Evolutionary conservation across 495 filamentous ascomycete species (phyloP).

Genomic region (Letharia columbiana): DNA sequence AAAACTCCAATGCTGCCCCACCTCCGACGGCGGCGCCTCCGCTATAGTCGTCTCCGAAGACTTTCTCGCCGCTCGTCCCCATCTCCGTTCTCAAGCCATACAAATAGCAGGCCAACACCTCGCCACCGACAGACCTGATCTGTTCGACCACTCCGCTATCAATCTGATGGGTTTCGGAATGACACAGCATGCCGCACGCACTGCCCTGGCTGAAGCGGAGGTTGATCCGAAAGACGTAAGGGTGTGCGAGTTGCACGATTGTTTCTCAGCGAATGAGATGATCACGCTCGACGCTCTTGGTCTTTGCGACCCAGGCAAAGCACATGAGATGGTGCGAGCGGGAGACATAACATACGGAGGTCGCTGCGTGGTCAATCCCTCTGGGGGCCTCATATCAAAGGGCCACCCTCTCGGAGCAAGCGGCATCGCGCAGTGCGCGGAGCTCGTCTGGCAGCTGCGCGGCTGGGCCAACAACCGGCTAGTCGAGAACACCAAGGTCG

Average conservation of each 20-base stretch:
- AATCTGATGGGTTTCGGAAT: conserved; percentile 78
- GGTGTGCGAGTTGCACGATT: conserved; percentile 92
- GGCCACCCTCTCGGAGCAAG: conserved; percentile 92
- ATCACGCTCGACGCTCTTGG: conserved; percentile 80
- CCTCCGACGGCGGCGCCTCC: conserved; percentile 84
- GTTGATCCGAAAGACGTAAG: conserved; percentile 62
- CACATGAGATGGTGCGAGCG: conserved; percentile 80
- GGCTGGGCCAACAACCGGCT: conserved; percentile 92
- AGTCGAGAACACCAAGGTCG: conserved; percentile 56
- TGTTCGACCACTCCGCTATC: conserved; percentile 72
- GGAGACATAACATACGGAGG: conserved; percentile 93
- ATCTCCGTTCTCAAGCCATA: conserved; percentile 69
- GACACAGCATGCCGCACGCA: conserved; percentile 52
- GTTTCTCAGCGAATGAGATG: conserved; percentile 95
- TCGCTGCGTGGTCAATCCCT: conserved; percentile 82
- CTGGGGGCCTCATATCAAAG: conserved; percentile 89
- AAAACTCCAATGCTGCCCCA: conserved; percentile 77
- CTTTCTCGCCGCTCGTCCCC: conserved; percentile 80
- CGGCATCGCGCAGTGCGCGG: conserved; percentile 88
- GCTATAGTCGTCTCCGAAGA: conserved; percentile 80
- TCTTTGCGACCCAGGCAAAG: conserved; percentile 68
- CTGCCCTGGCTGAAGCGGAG: conserved; percentile 66
- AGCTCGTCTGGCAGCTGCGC: conserved; percentile 90
- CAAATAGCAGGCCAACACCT: conserved; percentile 82
- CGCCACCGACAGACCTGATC: conserved; percentile 65